Evolutionary conservation across 208 protist genomes (phyloP).

Genomic region (Crithidia sp.): DNA sequence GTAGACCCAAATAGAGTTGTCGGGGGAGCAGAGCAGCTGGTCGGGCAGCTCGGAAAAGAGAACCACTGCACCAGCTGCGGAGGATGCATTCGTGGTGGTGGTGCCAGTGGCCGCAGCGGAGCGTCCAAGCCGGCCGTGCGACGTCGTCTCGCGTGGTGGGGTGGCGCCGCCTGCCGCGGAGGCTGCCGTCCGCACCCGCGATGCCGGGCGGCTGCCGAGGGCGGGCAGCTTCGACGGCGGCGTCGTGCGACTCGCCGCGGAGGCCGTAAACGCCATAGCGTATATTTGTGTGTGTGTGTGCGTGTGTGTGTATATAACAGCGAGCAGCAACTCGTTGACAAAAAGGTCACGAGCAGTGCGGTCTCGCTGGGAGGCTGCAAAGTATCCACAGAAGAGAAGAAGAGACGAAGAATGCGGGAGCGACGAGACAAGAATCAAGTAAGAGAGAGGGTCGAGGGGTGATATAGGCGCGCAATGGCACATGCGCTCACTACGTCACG

Average conservation of each 20-base stretch:
- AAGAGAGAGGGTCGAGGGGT: no score
- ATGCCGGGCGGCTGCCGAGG: not conserved
- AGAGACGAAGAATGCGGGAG: no score
- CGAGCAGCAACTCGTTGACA: no score
- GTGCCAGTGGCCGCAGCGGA: constrained; percentile 9
- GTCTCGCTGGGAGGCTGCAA: no score
- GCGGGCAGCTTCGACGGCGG: not conserved
- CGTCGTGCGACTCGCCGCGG: not conserved
- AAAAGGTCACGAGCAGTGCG: no score
- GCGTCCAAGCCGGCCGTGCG: not conserved
- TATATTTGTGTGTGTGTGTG: no score
- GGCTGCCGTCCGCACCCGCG: not conserved
- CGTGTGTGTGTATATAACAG: no score
- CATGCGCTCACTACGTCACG: no score
- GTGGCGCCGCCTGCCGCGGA: not conserved
- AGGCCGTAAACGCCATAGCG: no score
- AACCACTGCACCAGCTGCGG: constrained; percentile 11
- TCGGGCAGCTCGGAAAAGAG: constrained; percentile 67
- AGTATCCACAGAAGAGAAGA: no score
- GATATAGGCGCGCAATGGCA: no score
- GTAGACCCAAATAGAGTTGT: constrained; percentile 73
- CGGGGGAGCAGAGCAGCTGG: constrained; percentile 68
- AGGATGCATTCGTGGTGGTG: not conserved
- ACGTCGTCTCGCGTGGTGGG: not conserved
- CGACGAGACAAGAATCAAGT: no score